Evolutionary conservation across 176 grass and related monocot genomes (phyloP), one percentile per base, ranked within the genome.

Genomic region (Oryza glumipatula): DNA sequence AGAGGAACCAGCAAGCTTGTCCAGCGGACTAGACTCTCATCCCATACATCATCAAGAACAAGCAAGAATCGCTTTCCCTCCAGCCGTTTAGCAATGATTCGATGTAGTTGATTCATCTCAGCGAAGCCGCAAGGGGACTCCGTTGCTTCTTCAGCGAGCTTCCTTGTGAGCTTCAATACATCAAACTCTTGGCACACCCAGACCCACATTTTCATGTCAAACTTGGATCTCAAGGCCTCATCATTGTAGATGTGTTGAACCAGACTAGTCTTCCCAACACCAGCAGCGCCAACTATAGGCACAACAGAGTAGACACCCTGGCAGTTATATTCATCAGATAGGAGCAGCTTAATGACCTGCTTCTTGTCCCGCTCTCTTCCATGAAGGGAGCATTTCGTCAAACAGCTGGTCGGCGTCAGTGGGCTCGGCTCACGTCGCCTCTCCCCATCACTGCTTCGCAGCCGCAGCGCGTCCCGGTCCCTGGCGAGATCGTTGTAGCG

Each of bases 41-140:
- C 44, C 86, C 90, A 88, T 17, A 86, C 68, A 79, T 88, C 86
- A 60, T 92, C 90, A 35, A 92, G 78, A 46, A 92, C 90, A 73
- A 49, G 47, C 90, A 73, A 82, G 70, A 88, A 81, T 46, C 70
- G 70, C 33, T 74, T 92, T 21, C 77, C 65, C 79, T 77, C 73
- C 23, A 92, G 71, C 6, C 30, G 21, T 23, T 88, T 10, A 58
- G 72, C 65, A 24, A 92, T 67, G 39, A 19, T 48, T 28, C 79
- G 33, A 61, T 88, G 75, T 44, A 91, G 78, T 9, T 71, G 58
- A 49, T 79, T 86, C 10, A 88, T 67, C 76, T 88, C 74, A 5
- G 65, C 48, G 21, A 76, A 47, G 21, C 61, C 58, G 28, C 75
- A 91, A 15, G 80, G 43, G 47, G 77, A 49, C 6, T 68, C 60